phyloP scores from a whole-genome alignment of 345 rosid genomes.

The Brassica juncea region DNA sequence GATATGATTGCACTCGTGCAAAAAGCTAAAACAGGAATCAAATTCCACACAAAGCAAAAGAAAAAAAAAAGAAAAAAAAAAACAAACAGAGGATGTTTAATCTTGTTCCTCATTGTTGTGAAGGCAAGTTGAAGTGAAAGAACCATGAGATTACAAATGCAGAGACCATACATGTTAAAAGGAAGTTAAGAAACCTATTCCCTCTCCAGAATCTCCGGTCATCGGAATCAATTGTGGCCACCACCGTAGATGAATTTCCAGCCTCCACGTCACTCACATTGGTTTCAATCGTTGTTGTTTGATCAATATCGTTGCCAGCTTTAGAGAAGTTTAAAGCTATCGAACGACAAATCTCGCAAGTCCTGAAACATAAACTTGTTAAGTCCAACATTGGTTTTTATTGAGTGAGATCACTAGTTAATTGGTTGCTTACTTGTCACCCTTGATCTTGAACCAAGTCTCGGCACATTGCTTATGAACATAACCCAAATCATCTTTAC shows the following conservation, averaged over 20 bases:
- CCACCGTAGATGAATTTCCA: constrained; percentile 9
- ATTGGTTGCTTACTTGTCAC: constrained; percentile 64
- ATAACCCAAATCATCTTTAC: constrained; percentile 91
- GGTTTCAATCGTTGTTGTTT: constrained; percentile 10
- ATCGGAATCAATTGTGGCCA: constrained; percentile 42
- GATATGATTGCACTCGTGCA: constrained; percentile 48
- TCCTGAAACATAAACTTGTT: constrained; percentile 48
- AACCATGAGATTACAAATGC: constrained; percentile 47
- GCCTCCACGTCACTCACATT: constrained; percentile 43
- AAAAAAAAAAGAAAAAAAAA: constrained; percentile 8
- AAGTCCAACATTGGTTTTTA: not conserved
- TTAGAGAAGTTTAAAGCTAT: constrained; percentile 68
- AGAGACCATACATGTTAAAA: constrained; percentile 41
- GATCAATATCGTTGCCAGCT: constrained; percentile 33
- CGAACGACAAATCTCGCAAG: constrained; percentile 90
- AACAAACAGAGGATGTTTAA: constrained; percentile 17
- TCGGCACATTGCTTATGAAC: constrained; percentile 97
- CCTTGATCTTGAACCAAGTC: constrained; percentile 95
- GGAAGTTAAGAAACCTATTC: constrained; percentile 49
- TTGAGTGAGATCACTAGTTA: not conserved
- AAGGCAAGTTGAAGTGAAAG: constrained; percentile 44
- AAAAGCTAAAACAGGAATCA: constrained; percentile 44
- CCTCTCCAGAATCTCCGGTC: constrained; percentile 77
- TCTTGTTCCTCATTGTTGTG: constrained; percentile 34
- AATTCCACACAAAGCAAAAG: constrained; percentile 39